phyloP scores from a whole-genome alignment of 192 early-diverging fungal genomes.

The Diversispora epigaea region DNA sequence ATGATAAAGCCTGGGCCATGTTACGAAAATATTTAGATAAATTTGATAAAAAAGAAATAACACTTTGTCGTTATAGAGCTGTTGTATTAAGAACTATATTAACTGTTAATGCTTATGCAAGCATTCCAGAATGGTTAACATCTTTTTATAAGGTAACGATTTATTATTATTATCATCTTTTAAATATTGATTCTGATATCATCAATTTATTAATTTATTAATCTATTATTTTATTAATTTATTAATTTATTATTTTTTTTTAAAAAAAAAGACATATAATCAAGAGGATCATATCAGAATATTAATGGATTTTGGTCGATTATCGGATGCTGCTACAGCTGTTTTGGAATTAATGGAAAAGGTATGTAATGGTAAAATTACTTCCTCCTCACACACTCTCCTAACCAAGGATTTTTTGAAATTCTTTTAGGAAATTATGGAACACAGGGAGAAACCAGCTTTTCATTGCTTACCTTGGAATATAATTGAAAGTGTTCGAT shows the following conservation, averaged over 20 bases:
- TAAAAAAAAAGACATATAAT: background rate
- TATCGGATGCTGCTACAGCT: background rate
- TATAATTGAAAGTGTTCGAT: too few relatives aligned
- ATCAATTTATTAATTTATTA: background rate
- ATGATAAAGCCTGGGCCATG: background rate
- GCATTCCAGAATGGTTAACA: background rate
- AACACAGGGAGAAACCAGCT: too few relatives aligned
- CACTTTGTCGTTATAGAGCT: background rate
- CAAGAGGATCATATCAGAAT: background rate
- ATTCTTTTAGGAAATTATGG: too few relatives aligned
- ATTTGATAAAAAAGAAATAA: background rate
- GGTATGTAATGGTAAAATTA: background rate
- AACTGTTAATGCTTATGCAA: background rate
- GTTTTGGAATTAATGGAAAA: background rate
- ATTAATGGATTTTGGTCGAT: background rate
- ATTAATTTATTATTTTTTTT: background rate
- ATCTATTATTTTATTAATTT: too few relatives aligned
- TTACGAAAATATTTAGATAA: background rate
- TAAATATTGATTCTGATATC: too few relatives aligned
- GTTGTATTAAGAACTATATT: background rate
- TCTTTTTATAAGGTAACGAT: background rate
- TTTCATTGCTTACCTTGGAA: too few relatives aligned
- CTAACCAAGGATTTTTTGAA: too few relatives aligned
- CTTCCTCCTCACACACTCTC: too few relatives aligned
- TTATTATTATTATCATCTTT: background rate